Evolutionary conservation across 352 stramenopile species (phyloP).

Genomic region (Albugo laibachii): DNA sequence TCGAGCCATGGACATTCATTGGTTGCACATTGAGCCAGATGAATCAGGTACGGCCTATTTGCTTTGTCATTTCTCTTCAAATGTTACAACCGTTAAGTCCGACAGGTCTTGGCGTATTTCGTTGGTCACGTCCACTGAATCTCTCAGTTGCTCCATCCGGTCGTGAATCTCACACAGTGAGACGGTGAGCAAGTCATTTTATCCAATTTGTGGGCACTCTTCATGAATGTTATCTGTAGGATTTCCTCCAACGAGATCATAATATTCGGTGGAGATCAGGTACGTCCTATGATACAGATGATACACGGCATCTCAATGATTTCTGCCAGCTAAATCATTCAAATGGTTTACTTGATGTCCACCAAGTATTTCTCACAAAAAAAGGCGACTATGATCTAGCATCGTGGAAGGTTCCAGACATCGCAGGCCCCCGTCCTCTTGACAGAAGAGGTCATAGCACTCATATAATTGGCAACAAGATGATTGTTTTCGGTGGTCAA

Average conservation of each 20-base stretch:
- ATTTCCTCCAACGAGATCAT: slow-evolving; percentile 21
- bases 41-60: slow-evolving; percentile 10
- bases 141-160: slow-evolving; percentile 12
- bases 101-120: slow-evolving; percentile 13
- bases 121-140: slow-evolving; percentile 26
- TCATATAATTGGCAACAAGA: slow-evolving; percentile 23
- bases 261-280: slow-evolving; percentile 47
- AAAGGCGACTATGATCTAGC: background rate
- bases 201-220: background rate
- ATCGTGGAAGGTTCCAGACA: slow-evolving; percentile 13
- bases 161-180: slow-evolving; percentile 30
- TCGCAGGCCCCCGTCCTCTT: slow-evolving; percentile 19
- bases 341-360: slow-evolving; percentile 31
- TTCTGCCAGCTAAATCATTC: slow-evolving; percentile 31
- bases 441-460: slow-evolving; percentile 39
- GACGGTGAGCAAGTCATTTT: slow-evolving; percentile 12
- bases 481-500: slow-evolving; percentile 49
- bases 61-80: slow-evolving; percentile 1
- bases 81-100: background rate
- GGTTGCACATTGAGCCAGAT: slow-evolving; percentile 19
- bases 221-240: slow-evolving; percentile 3
- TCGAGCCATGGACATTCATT: slow-evolving; percentile 8
- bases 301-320: background rate
- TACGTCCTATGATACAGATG: slow-evolving; percentile 2
- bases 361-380: slow-evolving; percentile 4